phyloP scores from a whole-genome alignment of 768 basidiomycete genomes.

The Lepiota subincarnata region DNA sequence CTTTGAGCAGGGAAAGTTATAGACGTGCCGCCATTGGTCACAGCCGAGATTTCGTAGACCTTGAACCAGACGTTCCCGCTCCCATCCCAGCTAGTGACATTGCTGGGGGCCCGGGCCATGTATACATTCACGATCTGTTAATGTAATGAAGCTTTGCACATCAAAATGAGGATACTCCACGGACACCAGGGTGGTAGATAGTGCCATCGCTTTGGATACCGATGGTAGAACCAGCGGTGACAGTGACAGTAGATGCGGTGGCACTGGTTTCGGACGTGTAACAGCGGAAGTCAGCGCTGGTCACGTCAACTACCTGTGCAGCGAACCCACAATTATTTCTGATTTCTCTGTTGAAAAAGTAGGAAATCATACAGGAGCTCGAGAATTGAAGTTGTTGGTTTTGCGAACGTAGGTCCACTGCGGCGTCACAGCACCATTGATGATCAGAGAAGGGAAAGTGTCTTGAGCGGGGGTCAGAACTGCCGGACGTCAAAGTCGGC shows the following conservation, averaged over 20 bases:
- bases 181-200: constrained; percentile 47
- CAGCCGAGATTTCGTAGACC: constrained; percentile 38
- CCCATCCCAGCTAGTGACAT: constrained; percentile 36
- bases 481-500: neutral
- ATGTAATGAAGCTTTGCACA: neutral
- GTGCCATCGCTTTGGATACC: constrained; percentile 38
- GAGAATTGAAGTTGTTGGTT: constrained; percentile 44
- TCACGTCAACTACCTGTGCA: constrained; percentile 40
- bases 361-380: constrained; percentile 27
- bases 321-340: neutral
- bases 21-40: constrained; percentile 34
- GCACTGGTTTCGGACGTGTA: constrained; percentile 37
- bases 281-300: constrained; percentile 43
- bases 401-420: constrained; percentile 39
- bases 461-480: constrained; percentile 21
- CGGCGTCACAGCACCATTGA: constrained; percentile 32
- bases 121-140: constrained; percentile 34
- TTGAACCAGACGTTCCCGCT: constrained; percentile 42
- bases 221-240: constrained; percentile 40
- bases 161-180: constrained; percentile 8
- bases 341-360: neutral
- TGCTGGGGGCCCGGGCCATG: constrained; percentile 42
- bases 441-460: constrained; percentile 41
- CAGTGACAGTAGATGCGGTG: constrained; percentile 38
- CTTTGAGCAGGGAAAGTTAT: constrained; percentile 36